These are phyloP conservation scores for Lachancea sp. DNA, from an alignment of 805 yeast genomes.

Conservation along the genomic window DNA sequence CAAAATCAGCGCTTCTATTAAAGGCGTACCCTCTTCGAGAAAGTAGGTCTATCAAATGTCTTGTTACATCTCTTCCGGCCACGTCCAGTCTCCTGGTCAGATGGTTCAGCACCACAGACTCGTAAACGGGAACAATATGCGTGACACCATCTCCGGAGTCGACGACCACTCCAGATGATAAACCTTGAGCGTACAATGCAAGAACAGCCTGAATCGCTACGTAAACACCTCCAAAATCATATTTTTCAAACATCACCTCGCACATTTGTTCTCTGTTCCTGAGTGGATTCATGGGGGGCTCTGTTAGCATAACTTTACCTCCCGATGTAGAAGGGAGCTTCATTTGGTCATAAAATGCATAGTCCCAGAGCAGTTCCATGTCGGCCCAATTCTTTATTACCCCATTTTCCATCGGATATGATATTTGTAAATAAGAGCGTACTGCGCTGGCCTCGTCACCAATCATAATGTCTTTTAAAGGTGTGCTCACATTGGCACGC, in stretches of 20 bases:
- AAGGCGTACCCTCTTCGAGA: slow-evolving; percentile 96
- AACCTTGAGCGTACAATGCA: slow-evolving; percentile 94
- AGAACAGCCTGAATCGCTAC: slow-evolving; percentile 98
- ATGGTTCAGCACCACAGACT: slow-evolving; percentile 92
- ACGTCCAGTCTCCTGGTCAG: slow-evolving; percentile 88
- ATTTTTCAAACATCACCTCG: slow-evolving; percentile 89
- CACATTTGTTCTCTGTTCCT: slow-evolving; percentile 90
- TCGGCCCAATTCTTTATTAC: slow-evolving; percentile 97
- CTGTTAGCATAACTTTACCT: slow-evolving; percentile 80
- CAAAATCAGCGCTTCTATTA: slow-evolving; percentile 97
- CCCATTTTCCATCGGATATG: slow-evolving; percentile 99
- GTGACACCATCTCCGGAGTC: slow-evolving; percentile 99
- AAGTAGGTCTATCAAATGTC: slow-evolving; percentile 83
- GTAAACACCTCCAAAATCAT: slow-evolving; percentile 86
- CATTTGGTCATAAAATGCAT: slow-evolving; percentile 89
- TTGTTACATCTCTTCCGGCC: slow-evolving; percentile 98
- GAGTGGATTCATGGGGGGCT: slow-evolving; percentile 96
- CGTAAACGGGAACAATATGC: slow-evolving; percentile 96
- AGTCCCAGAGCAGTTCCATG: slow-evolving; percentile 98
- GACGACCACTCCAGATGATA: slow-evolving; percentile 94
- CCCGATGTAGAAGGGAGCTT: slow-evolving; percentile 69
- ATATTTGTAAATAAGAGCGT: slow-evolving; percentile 80
- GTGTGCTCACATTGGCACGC: slow-evolving; percentile 52
- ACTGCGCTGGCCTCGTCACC: slow-evolving; percentile 93
- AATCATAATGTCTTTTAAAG: slow-evolving; percentile 94